These are phyloP conservation scores for Cercophora sp. DNA, from an alignment of 495 filamentous ascomycete species.

Conservation along the genomic window DNA sequence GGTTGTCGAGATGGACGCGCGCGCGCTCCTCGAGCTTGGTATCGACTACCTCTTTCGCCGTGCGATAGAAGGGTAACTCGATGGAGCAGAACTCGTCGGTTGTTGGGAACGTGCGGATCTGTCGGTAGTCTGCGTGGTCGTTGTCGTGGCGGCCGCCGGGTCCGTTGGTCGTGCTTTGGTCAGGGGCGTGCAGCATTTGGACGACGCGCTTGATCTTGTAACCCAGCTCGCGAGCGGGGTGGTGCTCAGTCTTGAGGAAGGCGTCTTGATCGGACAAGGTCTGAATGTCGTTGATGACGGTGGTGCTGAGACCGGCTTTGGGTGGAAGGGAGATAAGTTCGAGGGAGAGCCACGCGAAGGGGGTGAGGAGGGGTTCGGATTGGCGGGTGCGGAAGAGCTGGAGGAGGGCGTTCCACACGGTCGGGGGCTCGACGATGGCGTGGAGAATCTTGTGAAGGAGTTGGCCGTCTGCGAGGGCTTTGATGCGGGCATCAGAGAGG, in stretches of 20 bases:
- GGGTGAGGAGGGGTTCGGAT: constrained; percentile 32
- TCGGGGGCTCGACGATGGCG: constrained; percentile 53
- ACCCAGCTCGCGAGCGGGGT: constrained; percentile 23
- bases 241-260: constrained; percentile 31
- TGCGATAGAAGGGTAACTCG: constrained; percentile 57
- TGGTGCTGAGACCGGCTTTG: constrained; percentile 14
- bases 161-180: neutral
- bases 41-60: constrained; percentile 38
- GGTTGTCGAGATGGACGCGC: constrained; percentile 63
- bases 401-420: constrained; percentile 58
- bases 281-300: constrained; percentile 31
- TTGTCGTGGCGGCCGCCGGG: constrained; percentile 80
- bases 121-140: constrained; percentile 58
- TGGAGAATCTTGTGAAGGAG: constrained; percentile 52
- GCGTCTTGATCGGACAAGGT: constrained; percentile 22
- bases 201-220: constrained; percentile 27
- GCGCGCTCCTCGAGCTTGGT: constrained; percentile 36
- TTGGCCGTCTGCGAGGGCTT: constrained; percentile 50
- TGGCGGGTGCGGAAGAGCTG: constrained; percentile 32
- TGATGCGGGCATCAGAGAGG: constrained; percentile 44
- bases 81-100: constrained; percentile 60
- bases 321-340: constrained; percentile 51
- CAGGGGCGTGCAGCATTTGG: constrained; percentile 10
- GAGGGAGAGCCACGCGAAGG: constrained; percentile 58
- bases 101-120: constrained; percentile 66